These are phyloP conservation scores for Xylaria nigripes DNA, from an alignment of 495 filamentous ascomycete species.

Conservation along the genomic window DNA sequence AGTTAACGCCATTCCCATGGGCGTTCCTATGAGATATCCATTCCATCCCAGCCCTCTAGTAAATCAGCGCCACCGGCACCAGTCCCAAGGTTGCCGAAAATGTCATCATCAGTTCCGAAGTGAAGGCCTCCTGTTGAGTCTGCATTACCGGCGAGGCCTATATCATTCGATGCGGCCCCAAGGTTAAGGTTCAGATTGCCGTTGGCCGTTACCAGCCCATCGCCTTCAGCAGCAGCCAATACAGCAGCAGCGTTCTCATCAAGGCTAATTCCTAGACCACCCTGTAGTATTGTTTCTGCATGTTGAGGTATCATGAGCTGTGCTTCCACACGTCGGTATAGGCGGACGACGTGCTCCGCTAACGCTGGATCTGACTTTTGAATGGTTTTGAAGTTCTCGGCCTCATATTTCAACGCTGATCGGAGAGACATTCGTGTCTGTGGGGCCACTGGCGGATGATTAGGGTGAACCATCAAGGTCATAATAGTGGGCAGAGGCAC, in stretches of 20 bases:
- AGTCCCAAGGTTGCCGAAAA: conserved; percentile 16
- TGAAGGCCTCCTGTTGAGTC: conserved; percentile 18
- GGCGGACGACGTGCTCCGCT: conserved; percentile 66
- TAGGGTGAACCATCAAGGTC: conserved; percentile 17
- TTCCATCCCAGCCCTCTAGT: conserved; percentile 18
- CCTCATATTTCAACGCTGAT: conserved; percentile 60
- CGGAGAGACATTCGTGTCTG: conserved; percentile 44
- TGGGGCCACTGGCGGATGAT: conserved; percentile 18
- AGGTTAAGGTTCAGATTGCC: conserved; percentile 20
- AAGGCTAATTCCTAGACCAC: conserved; percentile 19
- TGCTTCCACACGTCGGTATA: conserved; percentile 66
- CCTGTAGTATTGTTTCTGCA: conserved; percentile 25
- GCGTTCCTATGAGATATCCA: conserved; percentile 17
- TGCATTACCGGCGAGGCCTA: conserved; percentile 17
- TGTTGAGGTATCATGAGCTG: conserved; percentile 34
- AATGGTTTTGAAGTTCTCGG: conserved; percentile 53
- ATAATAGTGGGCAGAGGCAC: conserved; percentile 34
- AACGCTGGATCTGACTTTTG: conserved; percentile 51
- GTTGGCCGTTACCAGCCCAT: conserved; percentile 17
- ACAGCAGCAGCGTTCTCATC: conserved; percentile 24
- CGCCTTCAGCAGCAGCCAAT: conserved; percentile 26
- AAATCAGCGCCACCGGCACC: conserved; percentile 12
- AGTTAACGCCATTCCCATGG: neutral
- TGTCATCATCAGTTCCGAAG: conserved; percentile 20
- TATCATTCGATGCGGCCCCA: conserved; percentile 15